Percentiles rank a stretch among this genome's conserved stretches.
phyloP scores from a whole-genome alignment of 2,329 filamentous ascomycete species.

The Aspergillus sp. region DNA sequence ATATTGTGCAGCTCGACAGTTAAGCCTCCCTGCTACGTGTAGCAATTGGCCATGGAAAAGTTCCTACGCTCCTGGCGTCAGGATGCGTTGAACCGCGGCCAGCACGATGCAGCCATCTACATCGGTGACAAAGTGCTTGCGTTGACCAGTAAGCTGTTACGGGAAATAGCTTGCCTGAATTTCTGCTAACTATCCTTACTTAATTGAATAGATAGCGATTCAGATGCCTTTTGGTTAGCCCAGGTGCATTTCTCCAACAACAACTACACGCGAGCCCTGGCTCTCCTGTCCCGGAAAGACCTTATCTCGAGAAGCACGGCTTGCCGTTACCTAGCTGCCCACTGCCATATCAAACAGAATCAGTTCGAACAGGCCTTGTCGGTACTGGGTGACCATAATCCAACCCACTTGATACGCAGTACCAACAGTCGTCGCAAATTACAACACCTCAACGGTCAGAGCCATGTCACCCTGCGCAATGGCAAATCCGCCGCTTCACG shows the following conservation, averaged over 20 bases:
- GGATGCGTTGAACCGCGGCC: slow-evolving; percentile 89
- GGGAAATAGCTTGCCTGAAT: neutral
- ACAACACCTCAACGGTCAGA: slow-evolving; percentile 53
- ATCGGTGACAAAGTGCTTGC: slow-evolving; percentile 95
- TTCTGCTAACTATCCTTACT: neutral
- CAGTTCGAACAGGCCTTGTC: slow-evolving; percentile 81
- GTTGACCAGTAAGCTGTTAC: slow-evolving; percentile 62
- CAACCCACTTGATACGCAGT: slow-evolving; percentile 73
- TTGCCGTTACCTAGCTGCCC: slow-evolving; percentile 84
- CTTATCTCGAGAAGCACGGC: slow-evolving; percentile 73
- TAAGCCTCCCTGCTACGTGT: neutral
- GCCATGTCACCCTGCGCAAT: slow-evolving; percentile 42
- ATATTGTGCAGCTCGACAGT: too few relatives aligned
- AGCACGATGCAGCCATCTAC: slow-evolving; percentile 94
- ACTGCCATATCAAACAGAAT: slow-evolving; percentile 88
- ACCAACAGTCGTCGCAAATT: slow-evolving; percentile 61
- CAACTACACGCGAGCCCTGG: slow-evolving; percentile 86
- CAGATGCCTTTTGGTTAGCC: slow-evolving; percentile 95
- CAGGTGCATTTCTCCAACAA: slow-evolving; percentile 94
- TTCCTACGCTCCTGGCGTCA: slow-evolving; percentile 92
- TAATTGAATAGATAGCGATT: slow-evolving; percentile 63
- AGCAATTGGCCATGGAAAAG: slow-evolving; percentile 61
- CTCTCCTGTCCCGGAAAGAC: slow-evolving; percentile 75
- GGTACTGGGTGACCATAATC: slow-evolving; percentile 85
- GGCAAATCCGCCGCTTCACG: slow-evolving; percentile 42